phyloP scores from a whole-genome alignment of 1,284 basidiomycete genomes.

The Golubevia pallescens region DNA sequence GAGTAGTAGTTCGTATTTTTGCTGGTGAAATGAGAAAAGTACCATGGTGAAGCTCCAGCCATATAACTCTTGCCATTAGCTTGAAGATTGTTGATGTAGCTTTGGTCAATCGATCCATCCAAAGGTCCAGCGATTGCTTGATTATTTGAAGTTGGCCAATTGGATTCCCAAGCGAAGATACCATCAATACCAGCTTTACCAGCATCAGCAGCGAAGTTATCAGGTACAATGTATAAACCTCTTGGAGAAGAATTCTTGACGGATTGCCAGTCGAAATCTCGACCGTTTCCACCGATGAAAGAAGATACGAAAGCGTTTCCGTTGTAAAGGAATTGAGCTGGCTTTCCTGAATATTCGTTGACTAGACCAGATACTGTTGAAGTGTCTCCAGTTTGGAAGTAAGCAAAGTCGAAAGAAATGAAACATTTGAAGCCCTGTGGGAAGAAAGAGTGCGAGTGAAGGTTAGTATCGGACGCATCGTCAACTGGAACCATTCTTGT shows the following conservation, averaged over 20 bases:
- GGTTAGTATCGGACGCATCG: too few species aligned
- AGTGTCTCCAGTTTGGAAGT: conserved; percentile 42
- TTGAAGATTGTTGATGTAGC: conserved; percentile 34
- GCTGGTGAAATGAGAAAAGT: conserved; percentile 65
- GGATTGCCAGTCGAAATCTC: conserved; percentile 56
- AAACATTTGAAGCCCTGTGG: neutral
- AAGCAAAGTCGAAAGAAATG: conserved; percentile 54
- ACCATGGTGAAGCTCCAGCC: conserved; percentile 65
- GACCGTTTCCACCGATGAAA: conserved; percentile 55
- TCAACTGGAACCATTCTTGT: too few species aligned
- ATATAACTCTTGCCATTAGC: conserved; percentile 57
- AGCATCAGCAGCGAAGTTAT: conserved; percentile 30
- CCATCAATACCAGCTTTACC: conserved; percentile 1
- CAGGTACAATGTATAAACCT: conserved; percentile 60
- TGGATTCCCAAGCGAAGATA: conserved; percentile 34
- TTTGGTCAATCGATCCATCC: conserved; percentile 41
- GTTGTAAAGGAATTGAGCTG: conserved; percentile 53
- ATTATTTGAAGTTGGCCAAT: conserved; percentile 63
- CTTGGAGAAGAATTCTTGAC: conserved; percentile 36
- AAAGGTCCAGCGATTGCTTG: conserved; percentile 43
- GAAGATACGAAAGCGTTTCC: conserved; percentile 60
- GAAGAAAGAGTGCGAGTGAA: neutral
- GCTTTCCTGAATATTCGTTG: conserved; percentile 36
- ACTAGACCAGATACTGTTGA: conserved; percentile 33
- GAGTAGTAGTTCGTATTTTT: conserved; percentile 66